Evolutionary conservation across 345 rosid species (phyloP).

Genomic region (Eucalyptus pumila): DNA sequence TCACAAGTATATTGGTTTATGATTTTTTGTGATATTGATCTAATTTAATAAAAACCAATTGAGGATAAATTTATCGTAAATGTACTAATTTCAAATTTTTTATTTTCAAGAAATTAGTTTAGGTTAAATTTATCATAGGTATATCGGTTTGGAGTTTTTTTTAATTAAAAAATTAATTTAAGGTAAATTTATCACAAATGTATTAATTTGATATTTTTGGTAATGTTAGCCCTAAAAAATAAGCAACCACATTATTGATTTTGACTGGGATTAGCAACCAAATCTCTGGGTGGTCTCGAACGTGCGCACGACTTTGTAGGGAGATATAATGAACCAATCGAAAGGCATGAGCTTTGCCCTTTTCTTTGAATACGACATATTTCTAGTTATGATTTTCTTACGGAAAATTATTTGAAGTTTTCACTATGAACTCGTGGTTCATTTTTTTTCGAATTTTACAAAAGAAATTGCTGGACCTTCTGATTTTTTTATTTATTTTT

Average conservation of each 20-base stretch:
- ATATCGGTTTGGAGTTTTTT: accelerated
- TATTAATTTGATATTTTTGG: no score
- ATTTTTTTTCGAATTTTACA: neutral
- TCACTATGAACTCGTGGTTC: neutral
- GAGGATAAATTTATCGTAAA: no score
- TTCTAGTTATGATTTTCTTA: neutral
- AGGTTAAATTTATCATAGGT: accelerated
- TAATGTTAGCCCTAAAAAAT: accelerated
- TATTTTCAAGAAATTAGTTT: accelerated
- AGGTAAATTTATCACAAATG: accelerated
- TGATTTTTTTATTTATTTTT: neutral
- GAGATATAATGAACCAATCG: neutral
- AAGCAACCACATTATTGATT: accelerated
- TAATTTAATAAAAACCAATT: no score
- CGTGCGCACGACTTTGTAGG: neutral
- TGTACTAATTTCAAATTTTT: accelerated
- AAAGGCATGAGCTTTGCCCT: neutral
- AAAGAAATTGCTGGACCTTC: neutral
- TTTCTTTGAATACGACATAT: neutral
- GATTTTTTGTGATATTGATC: no score
- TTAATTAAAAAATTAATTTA: no score
- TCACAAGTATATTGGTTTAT: accelerated
- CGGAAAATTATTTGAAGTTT: neutral
- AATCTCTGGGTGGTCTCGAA: neutral
- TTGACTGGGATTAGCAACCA: neutral